Evolutionary conservation across 108 stramenopile genomes (phyloP), one percentile per base, ranked within the genome.

Genomic region (Cyclotella sp.): DNA sequence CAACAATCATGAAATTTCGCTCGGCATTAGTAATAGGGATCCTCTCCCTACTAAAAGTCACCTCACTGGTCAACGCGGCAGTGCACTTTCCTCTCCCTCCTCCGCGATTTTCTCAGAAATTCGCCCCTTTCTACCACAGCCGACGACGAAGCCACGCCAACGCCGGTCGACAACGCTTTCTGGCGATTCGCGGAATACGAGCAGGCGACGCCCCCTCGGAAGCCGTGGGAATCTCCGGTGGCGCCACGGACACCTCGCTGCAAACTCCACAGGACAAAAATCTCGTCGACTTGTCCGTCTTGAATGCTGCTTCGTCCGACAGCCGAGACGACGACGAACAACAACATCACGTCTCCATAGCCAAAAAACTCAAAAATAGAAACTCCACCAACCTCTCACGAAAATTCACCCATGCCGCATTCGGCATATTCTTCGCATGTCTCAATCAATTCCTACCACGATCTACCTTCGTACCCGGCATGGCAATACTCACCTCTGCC

Each of bases 391-490:
- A 95, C 75, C 82, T 91, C 58, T 77, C 85, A 14, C 86, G 94
- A 18, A 95, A 95, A 74, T 63, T 95, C 47, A 76, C 86, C 67
- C 94, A 95, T 52, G 85, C 85, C 13, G 72, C 75, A 5, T 92
- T 88, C 69, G 94, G 94, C 4, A 79, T 95, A 11, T 87, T 90
- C 76, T 92, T 95, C 78, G 91, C 89, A 22, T 76, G 71, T 15
- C 73, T 91, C 26, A 86, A 94, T 73, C 90, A 95, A 69, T 71
- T 93, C 54, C 68, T 95, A 13, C 94, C 91, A 0, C 83, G 72
- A 2, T n/a, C 45, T 9, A 73, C 16, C 13, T 93, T 95, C 74
- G 67, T 92, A 1, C 87, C 86, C 9, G 77, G 76, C 51, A 94
- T 91, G 90, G 64, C 73, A 1, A 28, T 66, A 0, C 24, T 91